phyloP scores from a whole-genome alignment of 768 basidiomycete genomes.

The Termitomyces sp. region DNA sequence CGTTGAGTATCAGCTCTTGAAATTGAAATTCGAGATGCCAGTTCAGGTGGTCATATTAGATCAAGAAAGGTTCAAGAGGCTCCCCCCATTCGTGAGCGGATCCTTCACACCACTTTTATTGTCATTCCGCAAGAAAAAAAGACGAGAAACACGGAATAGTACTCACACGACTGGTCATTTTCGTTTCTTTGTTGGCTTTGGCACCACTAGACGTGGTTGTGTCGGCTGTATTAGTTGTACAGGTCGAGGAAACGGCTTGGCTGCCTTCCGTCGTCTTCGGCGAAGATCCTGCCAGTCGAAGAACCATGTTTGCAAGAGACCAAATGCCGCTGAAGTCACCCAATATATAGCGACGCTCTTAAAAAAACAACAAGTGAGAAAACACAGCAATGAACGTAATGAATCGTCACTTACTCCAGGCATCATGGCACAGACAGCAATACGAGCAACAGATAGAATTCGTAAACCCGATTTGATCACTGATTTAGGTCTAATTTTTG shows the following conservation, averaged over 20 bases:
- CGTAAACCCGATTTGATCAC: constrained; percentile 55
- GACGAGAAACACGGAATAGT: background rate
- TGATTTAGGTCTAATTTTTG: constrained; percentile 36
- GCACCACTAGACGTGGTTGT: background rate
- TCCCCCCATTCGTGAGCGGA: constrained; percentile 44
- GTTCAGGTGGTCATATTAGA: constrained; percentile 76
- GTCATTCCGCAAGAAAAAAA: constrained; percentile 50
- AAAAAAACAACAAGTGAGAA: background rate
- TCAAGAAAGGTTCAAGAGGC: constrained; percentile 73
- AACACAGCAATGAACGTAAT: background rate
- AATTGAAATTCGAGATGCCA: background rate
- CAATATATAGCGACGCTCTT: constrained; percentile 74
- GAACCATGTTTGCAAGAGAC: constrained; percentile 70
- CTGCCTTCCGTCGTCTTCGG: constrained; percentile 22
- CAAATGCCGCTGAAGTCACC: constrained; percentile 73
- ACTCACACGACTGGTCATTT: constrained; percentile 20
- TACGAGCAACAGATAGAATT: constrained; percentile 58
- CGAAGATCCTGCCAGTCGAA: constrained; percentile 61
- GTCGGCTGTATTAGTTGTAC: background rate
- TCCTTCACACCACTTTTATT: constrained; percentile 75
- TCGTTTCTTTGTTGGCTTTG: constrained; percentile 2
- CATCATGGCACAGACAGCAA: constrained; percentile 61
- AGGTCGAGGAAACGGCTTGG: constrained; percentile 1
- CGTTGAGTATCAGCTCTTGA: background rate
- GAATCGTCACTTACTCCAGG: constrained; percentile 55